Percentiles rank a stretch among this genome's conserved stretches.
Conservation (phyloP, 768 basidiomycete species). For the Hortiboletus campestris region DNA sequence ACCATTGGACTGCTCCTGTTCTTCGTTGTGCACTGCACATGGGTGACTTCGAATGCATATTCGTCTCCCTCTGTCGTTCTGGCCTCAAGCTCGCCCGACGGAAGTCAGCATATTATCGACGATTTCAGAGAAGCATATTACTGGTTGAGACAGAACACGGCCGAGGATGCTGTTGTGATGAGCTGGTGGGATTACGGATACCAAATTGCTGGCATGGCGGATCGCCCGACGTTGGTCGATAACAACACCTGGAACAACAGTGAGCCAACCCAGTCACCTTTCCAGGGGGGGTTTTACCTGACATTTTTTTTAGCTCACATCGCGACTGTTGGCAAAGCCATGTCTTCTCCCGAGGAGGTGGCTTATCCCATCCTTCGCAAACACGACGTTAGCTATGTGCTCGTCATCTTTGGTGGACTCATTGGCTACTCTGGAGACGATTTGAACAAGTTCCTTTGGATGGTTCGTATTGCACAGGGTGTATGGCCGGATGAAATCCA, state of each 20-base stretch:
- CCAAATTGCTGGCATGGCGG: conserved; percentile 99
- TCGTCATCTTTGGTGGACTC: conserved; percentile 95
- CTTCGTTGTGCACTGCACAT: conserved; percentile 97
- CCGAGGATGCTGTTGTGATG: conserved; percentile 91
- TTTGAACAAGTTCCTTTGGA: conserved; percentile 99
- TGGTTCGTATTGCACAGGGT: conserved; percentile 92
- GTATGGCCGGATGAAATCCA: conserved; percentile 99
- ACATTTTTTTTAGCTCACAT: conserved; percentile 69
- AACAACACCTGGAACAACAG: conserved; percentile 99
- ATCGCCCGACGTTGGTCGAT: conserved; percentile 92
- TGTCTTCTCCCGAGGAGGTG: conserved; percentile 91
- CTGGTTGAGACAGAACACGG: conserved; percentile 95
- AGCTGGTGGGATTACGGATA: conserved; percentile 99
- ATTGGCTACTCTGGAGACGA: conserved; percentile 98
- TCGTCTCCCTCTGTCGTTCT: conserved; percentile 98
- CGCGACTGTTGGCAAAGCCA: conserved; percentile 98
- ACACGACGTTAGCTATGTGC: conserved; percentile 96
- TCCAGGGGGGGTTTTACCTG: conserved; percentile 2
- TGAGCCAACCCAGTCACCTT: conserved; percentile 38
- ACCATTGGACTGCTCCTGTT: conserved; percentile 75
- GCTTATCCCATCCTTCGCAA: conserved; percentile 96
- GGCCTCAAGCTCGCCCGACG: conserved; percentile 75
- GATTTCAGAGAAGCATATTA: conserved; percentile 99
- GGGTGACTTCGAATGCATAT: conserved; percentile 92
- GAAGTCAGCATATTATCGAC: conserved; percentile 92